Percentiles rank a stretch among this genome's conserved stretches.
phyloP scores from a whole-genome alignment of 441 rosid species.

The Adansonia madagascariensis region DNA sequence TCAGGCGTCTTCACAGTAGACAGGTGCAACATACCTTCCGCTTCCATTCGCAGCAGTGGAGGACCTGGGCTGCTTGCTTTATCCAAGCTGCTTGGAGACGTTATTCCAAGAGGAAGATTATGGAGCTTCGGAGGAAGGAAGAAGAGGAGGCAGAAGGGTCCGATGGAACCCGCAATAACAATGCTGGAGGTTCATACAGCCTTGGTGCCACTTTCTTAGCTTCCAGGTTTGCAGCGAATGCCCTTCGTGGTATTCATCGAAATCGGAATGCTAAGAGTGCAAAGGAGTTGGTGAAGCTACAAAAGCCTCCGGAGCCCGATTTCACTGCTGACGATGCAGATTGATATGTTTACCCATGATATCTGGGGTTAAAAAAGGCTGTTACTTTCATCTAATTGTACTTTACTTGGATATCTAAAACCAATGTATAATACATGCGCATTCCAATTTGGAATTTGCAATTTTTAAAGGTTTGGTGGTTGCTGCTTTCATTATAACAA shows the following conservation, averaged over 20 bases:
- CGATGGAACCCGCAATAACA: neutral
- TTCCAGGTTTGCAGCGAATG: slow-evolving; percentile 90
- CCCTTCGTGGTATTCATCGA: slow-evolving; percentile 83
- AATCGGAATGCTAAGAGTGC: slow-evolving; percentile 76
- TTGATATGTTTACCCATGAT: slow-evolving; percentile 35
- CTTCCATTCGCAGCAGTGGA: slow-evolving; percentile 96
- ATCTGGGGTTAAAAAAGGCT: neutral
- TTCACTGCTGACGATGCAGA: slow-evolving; percentile 82
- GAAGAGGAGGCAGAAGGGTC: slow-evolving; percentile 52
- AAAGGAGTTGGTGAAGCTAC: slow-evolving; percentile 73
- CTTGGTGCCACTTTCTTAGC: slow-evolving; percentile 93
- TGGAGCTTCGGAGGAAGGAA: slow-evolving; percentile 84
- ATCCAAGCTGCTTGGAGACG: slow-evolving; percentile 97
- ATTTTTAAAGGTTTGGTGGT: slow-evolving; percentile 21
- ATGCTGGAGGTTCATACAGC: slow-evolving; percentile 33
- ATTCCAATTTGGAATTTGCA: slow-evolving; percentile 19
- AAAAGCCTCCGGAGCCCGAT: slow-evolving; percentile 93
- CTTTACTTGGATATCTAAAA: neutral
- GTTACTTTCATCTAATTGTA: neutral
- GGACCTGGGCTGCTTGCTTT: slow-evolving; percentile 98
- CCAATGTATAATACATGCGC: slow-evolving; percentile 18
- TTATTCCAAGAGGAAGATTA: slow-evolving; percentile 73
- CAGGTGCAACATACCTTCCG: slow-evolving; percentile 96
- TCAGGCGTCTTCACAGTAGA: slow-evolving; percentile 89
- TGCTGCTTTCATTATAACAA: slow-evolving; percentile 9